phyloP scores from a whole-genome alignment of 2,329 filamentous ascomycete species.

The Diaporthe citriasiana region DNA sequence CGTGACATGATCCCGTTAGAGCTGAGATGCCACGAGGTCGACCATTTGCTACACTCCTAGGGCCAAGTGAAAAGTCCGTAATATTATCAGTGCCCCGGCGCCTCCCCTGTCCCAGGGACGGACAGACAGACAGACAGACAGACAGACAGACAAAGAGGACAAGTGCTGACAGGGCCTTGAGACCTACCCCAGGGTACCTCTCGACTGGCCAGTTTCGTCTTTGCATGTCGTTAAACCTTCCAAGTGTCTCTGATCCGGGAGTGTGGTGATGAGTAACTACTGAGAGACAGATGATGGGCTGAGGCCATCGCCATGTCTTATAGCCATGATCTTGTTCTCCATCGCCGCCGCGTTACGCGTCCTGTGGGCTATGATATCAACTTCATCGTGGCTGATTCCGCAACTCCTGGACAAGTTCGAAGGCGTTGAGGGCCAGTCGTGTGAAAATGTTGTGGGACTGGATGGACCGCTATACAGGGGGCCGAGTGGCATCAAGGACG shows the following conservation, averaged over 20 bases:
- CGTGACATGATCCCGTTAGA: neutral
- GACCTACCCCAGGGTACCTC: neutral
- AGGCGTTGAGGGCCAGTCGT: conserved; percentile 1
- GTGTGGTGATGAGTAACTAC: conserved; percentile 10
- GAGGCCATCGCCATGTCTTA: conserved; percentile 20
- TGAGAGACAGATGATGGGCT: conserved; percentile 9
- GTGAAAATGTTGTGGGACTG: conserved; percentile 23
- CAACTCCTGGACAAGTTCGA: neutral
- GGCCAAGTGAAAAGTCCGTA: too few relatives aligned
- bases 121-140: too few relatives aligned
- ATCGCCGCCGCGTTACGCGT: conserved; percentile 21
- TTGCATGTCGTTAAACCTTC: neutral
- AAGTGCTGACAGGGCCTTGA: too few relatives aligned
- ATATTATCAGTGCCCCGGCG: too few relatives aligned
- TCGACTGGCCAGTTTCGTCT: neutral
- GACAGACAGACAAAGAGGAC: too few relatives aligned
- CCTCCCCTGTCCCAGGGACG: too few relatives aligned
- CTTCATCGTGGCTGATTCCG: neutral
- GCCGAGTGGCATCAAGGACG: conserved; percentile 13
- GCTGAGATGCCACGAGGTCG: neutral
- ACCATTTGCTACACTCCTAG: too few relatives aligned
- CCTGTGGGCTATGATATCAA: conserved; percentile 33
- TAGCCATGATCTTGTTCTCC: neutral
- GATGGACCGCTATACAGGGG: conserved; percentile 12
- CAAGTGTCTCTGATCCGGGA: neutral